phyloP scores from a whole-genome alignment of 805 yeast species.

The Starmerella powellii region DNA sequence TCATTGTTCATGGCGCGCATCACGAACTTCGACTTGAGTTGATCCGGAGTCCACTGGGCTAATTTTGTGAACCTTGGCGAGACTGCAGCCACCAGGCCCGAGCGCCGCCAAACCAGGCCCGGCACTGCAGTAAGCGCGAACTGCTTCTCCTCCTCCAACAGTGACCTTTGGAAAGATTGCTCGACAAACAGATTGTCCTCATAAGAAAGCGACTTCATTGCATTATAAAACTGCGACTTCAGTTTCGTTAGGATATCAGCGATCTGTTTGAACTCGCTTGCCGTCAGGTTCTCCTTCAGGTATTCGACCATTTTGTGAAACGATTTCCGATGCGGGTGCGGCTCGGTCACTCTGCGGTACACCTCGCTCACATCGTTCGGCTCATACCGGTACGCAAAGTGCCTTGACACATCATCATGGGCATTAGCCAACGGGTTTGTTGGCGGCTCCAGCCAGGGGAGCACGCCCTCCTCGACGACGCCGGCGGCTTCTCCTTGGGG shows the following conservation, averaged over 20 bases:
- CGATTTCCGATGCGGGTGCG: constrained; percentile 84
- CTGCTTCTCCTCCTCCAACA: constrained; percentile 77
- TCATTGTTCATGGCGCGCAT: constrained; percentile 76
- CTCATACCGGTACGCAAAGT: constrained; percentile 2
- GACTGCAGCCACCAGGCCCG: constrained; percentile 89
- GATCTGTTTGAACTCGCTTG: constrained; percentile 61
- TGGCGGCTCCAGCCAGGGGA: constrained; percentile 7
- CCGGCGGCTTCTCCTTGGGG: too few species aligned
- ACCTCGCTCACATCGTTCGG: constrained; percentile 28
- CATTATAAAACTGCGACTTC: constrained; percentile 85
- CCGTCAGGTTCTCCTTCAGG: constrained; percentile 56
- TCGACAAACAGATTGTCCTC: constrained; percentile 92
- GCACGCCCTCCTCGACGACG: not conserved
- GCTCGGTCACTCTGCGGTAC: constrained; percentile 58
- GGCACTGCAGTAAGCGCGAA: constrained; percentile 84
- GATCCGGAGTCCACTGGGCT: constrained; percentile 78
- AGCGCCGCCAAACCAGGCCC: constrained; percentile 87
- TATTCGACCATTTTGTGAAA: constrained; percentile 72
- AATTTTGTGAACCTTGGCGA: constrained; percentile 86
- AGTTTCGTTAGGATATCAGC: constrained; percentile 82
- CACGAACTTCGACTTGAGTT: constrained; percentile 36
- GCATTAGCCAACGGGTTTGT: constrained; percentile 6
- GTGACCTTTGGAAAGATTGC: constrained; percentile 86
- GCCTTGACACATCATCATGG: constrained; percentile 6
- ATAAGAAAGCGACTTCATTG: constrained; percentile 75